Percentiles rank a stretch among this genome's conserved stretches.
These are phyloP conservation scores for Tylopilus vinaceipallidus DNA, from an alignment of 768 basidiomycete species.

Conservation along the genomic window DNA sequence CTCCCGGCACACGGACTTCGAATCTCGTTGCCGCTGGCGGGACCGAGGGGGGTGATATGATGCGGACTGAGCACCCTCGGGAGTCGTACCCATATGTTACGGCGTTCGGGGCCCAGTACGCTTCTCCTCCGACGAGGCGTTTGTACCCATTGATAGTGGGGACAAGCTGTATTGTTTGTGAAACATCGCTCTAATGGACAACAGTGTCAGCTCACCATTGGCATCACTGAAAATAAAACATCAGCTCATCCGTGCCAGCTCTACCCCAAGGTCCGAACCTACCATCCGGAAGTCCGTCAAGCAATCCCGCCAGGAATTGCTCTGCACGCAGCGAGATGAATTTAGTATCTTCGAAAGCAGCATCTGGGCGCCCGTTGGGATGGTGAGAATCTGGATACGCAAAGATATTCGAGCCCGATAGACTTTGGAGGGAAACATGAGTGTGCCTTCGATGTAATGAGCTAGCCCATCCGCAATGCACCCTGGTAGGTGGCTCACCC, in stretches of 20 bases:
- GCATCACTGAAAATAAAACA: slow-evolving; percentile 60
- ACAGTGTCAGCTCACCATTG: slow-evolving; percentile 54
- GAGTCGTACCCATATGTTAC: slow-evolving; percentile 96
- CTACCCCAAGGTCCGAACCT: slow-evolving; percentile 19
- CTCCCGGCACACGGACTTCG: slow-evolving; percentile 93
- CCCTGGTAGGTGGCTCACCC: slow-evolving; percentile 51
- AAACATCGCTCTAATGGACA: neutral
- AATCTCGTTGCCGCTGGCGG: slow-evolving; percentile 79
- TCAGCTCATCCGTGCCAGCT: slow-evolving; percentile 1
- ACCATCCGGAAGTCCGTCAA: slow-evolving; percentile 91
- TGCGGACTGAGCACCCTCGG: slow-evolving; percentile 86
- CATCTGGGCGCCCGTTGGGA: slow-evolving; percentile 61
- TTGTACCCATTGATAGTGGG: slow-evolving; percentile 98
- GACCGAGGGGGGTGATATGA: slow-evolving; percentile 90
- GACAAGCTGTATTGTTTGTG: slow-evolving; percentile 50
- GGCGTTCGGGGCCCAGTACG: slow-evolving; percentile 92
- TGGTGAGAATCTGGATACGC: slow-evolving; percentile 63
- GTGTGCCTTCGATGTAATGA: slow-evolving; percentile 58
- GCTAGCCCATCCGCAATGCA: slow-evolving; percentile 9
- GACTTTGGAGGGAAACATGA: slow-evolving; percentile 82
- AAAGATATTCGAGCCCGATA: slow-evolving; percentile 74
- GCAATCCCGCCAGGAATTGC: slow-evolving; percentile 90
- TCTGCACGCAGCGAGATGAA: slow-evolving; percentile 83
- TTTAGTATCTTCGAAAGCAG: slow-evolving; percentile 78
- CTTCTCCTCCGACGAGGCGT: slow-evolving; percentile 89